phyloP scores from a whole-genome alignment of 495 filamentous ascomycete species.

The Tuber aestivum region DNA sequence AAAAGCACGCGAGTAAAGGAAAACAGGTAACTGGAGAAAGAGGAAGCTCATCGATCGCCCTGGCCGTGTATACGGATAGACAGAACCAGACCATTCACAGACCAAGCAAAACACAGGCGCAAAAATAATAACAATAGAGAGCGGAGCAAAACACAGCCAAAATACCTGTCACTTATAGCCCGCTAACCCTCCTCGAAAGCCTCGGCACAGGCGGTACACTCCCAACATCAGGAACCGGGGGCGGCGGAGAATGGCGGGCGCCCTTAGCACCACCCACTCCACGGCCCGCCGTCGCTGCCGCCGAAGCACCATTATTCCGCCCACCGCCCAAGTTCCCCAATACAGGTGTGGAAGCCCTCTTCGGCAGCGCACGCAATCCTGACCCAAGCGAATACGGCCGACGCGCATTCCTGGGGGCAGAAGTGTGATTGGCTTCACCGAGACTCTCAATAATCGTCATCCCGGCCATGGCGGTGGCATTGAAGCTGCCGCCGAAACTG shows the following conservation, averaged over 20 bases:
- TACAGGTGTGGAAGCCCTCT: slow-evolving; percentile 21
- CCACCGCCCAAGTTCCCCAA: slow-evolving; percentile 13
- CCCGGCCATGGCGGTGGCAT: slow-evolving; percentile 28
- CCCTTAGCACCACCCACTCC: slow-evolving; percentile 3
- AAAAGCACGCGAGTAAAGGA: neutral
- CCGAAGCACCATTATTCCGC: slow-evolving; percentile 23
- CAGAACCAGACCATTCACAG: neutral
- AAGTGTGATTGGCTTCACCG: slow-evolving; percentile 14
- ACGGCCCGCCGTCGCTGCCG: neutral
- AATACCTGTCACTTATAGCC: neutral
- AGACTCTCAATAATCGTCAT: slow-evolving; percentile 37
- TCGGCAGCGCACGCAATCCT: slow-evolving; percentile 23
- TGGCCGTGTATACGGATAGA: neutral
- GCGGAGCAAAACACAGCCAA: neutral
- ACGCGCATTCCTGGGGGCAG: slow-evolving; percentile 7
- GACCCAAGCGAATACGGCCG: slow-evolving; percentile 7
- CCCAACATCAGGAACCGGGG: slow-evolving; percentile 20
- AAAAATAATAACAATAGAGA: neutral
- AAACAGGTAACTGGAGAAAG: neutral
- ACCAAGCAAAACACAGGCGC: neutral
- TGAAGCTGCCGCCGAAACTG: slow-evolving; percentile 32
- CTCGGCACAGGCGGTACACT: slow-evolving; percentile 22
- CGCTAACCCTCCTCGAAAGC: slow-evolving; percentile 7
- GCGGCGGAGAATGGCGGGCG: neutral
- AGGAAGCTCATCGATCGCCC: neutral